Evolutionary conservation across 129 eudicot genomes (phyloP), one percentile per base, ranked within the genome.

Genomic region (Pittosporum tobira): DNA sequence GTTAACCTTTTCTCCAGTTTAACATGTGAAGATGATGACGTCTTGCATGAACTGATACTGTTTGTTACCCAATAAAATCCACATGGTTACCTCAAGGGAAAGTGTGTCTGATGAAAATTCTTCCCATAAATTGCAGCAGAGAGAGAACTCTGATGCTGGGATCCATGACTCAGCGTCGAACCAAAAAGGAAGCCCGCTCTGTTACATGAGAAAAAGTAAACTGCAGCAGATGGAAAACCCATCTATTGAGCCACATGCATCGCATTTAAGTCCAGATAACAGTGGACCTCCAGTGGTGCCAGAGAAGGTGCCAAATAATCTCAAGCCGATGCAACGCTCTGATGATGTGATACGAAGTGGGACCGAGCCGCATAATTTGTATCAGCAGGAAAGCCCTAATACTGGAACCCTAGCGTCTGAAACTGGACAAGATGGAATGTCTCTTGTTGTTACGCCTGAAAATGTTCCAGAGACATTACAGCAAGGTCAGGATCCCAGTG

Each of bases 1-100:
- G 24, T 31, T 55, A 34, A 25, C n/a, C 22, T 40, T 23, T 26
- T 29, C 42, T 21, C 38, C 37, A 54, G 24, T 60, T 57, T 64
- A 52, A 44, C 22, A 51, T 19, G 31, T 65, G 54, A 63, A 56
- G 49, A 45, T 67, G 10, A 23, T 49, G 54, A 42, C 54, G 36
- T 37, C 54, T 56, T 24, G 70, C 59, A 66, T 70, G 51, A 63
- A 64, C 53, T 66, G 50, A 61, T 16, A n/a, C n/a, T n/a, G n/a
- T 28, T 30, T 28, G 18, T 1, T 52, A 55, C 43, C 15, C 51
- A 29, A 57, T 22, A 66, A 36, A 48, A n/a, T 26, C 37, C 63
- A 48, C 67, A 68, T 76, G 76, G 70, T 62, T 71, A 64, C 76
- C 4, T 54, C 66, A 47, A 70, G 60, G 62, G 68, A 64, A 60